Percentiles rank a stretch among this genome's conserved stretches.
Conservation (phyloP, 2,329 filamentous ascomycete genomes). For the Acarospora socialis region DNA sequence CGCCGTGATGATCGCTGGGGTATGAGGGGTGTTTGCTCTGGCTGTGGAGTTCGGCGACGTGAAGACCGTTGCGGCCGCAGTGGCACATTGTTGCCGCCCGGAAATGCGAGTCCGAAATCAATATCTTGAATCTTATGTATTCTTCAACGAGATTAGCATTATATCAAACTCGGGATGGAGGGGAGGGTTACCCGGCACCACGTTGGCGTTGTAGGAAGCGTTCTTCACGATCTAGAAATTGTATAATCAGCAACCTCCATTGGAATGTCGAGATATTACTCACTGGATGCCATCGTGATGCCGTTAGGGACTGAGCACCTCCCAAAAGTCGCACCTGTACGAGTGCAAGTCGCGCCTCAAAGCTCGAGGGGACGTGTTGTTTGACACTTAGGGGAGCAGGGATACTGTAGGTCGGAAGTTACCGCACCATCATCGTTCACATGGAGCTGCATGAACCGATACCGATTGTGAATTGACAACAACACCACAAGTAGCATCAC, state of each 20-base stretch:
- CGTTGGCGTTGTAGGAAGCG: slow-evolving; percentile 10
- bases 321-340: slow-evolving; percentile 7
- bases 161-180: background rate
- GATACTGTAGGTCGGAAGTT: too few species aligned
- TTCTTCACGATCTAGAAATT: slow-evolving; percentile 23
- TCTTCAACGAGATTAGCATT: background rate
- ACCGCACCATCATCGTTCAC: too few species aligned
- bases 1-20: background rate
- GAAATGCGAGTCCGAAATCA: slow-evolving; percentile 8
- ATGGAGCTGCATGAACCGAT: background rate
- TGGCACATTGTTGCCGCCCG: slow-evolving; percentile 3
- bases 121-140: slow-evolving; percentile 1
- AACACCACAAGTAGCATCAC: background rate
- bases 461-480: background rate
- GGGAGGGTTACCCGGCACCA: slow-evolving; percentile 8
- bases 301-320: slow-evolving; percentile 23
- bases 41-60: slow-evolving; percentile 7
- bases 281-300: slow-evolving; percentile 7
- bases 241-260: slow-evolving; percentile 8
- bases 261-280: slow-evolving; percentile 6
- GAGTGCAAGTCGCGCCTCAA: background rate
- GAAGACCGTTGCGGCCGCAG: slow-evolving; percentile 7
- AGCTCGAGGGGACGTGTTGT: background rate
- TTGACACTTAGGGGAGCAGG: background rate
- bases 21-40: background rate